Conservation (phyloP, 2,329 filamentous ascomycete genomes). For the Fusarium buxicola region DNA sequence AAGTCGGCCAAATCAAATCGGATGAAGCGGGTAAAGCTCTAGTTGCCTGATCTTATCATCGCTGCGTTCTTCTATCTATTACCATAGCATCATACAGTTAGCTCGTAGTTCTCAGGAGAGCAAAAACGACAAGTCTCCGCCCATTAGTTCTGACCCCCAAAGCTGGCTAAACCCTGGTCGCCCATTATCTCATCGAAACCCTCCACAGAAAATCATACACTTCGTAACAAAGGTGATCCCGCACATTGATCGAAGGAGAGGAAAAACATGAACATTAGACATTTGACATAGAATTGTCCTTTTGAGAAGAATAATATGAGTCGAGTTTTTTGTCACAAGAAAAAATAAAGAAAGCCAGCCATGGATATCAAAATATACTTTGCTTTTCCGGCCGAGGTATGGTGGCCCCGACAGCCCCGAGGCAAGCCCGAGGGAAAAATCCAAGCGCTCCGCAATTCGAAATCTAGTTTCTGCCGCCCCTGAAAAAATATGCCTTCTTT, state of each 20-base stretch:
- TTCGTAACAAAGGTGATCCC: conserved; percentile 17
- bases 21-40: conserved; percentile 15
- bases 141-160: conserved; percentile 9
- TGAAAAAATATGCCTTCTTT: conserved; percentile 38
- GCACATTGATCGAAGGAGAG: conserved; percentile 14
- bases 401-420: conserved; percentile 44
- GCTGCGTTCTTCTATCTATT: conserved; percentile 32
- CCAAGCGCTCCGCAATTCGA: conserved; percentile 48
- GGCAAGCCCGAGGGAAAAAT: conserved; percentile 47
- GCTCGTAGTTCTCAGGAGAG: conserved; percentile 23
- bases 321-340: conserved; percentile 42
- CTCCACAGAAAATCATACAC: conserved; percentile 3
- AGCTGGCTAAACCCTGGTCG: conserved; percentile 23
- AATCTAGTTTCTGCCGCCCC: conserved; percentile 43
- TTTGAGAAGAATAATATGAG: conserved; percentile 39
- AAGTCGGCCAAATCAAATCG: neutral
- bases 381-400: conserved; percentile 42
- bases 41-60: conserved; percentile 15
- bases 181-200: conserved; percentile 20
- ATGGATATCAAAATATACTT: conserved; percentile 38
- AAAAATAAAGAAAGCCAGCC: conserved; percentile 25
- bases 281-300: conserved; percentile 32
- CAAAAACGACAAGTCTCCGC: neutral
- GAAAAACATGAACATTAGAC: conserved; percentile 18
- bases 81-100: conserved; percentile 32